Evolutionary conservation across 2,329 filamentous ascomycete genomes (phyloP).

Genomic region (Hirsutella thompsonii): DNA sequence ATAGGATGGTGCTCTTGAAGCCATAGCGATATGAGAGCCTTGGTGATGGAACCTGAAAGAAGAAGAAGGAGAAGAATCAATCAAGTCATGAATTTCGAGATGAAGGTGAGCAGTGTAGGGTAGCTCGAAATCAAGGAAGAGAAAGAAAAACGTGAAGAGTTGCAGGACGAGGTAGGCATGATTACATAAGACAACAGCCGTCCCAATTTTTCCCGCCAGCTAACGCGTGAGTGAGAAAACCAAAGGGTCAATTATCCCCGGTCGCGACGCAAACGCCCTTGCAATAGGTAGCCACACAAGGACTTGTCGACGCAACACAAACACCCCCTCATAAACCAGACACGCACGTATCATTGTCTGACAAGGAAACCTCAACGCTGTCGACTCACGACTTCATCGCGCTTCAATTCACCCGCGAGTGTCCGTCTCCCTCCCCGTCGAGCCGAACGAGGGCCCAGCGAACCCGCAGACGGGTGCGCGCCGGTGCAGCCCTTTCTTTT

Average conservation of each 20-base stretch:
- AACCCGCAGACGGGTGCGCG: no score
- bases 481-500: not conserved
- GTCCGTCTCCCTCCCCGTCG: no score
- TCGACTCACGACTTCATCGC: no score
- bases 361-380: no score
- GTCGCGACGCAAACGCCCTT: conserved; percentile 7
- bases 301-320: not conserved
- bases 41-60: not conserved
- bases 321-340: not conserved
- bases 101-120: not conserved
- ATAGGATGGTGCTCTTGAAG: not conserved
- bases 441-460: no score
- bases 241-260: conserved; percentile 1
- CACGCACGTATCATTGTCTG: not conserved
- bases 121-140: not conserved
- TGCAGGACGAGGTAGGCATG: not conserved
- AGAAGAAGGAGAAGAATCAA: no score
- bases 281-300: not conserved
- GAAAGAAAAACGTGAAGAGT: not conserved
- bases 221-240: conserved; percentile 8
- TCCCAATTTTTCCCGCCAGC: conserved; percentile 7
- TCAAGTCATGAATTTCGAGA: not conserved
- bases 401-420: no score
- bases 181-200: not conserved
- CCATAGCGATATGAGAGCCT: not conserved